Percentiles rank a stretch among this genome's conserved stretches.
Evolutionary conservation across 192 early-diverging fungal genomes (phyloP).

Genomic region (Coemansia sp.): DNA sequence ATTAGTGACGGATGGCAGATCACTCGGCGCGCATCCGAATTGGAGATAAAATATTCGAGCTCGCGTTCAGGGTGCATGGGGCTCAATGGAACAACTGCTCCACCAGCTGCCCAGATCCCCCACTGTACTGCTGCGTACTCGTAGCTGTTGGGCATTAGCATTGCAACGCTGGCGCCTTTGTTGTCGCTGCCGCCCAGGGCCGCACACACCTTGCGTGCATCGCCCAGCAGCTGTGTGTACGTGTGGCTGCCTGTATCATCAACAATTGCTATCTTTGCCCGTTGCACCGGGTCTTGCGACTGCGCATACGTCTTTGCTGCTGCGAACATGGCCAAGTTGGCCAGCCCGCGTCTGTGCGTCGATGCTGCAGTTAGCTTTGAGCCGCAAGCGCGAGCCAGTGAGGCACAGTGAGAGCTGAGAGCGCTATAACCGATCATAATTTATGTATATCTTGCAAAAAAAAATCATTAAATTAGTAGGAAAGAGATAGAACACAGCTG

Average conservation of each 20-base stretch:
- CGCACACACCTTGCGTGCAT: slow-evolving; percentile 35
- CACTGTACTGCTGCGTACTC: slow-evolving; percentile 68
- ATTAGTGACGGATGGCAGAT: slow-evolving; percentile 58
- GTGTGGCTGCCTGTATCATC: slow-evolving; percentile 43
- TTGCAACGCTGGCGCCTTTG: slow-evolving; percentile 44
- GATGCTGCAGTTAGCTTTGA: neutral
- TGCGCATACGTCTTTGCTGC: slow-evolving; percentile 29
- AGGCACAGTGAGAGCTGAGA: neutral
- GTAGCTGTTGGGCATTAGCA: slow-evolving; percentile 60
- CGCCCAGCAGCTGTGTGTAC: slow-evolving; percentile 39
- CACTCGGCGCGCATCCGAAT: slow-evolving; percentile 63
- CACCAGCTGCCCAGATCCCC: slow-evolving; percentile 76
- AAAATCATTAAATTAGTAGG: neutral
- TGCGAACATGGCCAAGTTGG: slow-evolving; percentile 44
- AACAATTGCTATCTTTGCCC: slow-evolving; percentile 28
- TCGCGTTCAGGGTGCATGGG: slow-evolving; percentile 72
- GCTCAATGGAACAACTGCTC: slow-evolving; percentile 77
- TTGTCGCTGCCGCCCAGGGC: slow-evolving; percentile 27
- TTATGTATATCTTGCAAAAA: neutral
- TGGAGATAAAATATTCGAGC: slow-evolving; percentile 69
- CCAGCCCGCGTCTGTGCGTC: slow-evolving; percentile 19
- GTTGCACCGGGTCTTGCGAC: slow-evolving; percentile 11
- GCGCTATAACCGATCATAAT: slow-evolving; percentile 1
- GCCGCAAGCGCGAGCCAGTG: neutral
- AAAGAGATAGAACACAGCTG: neutral